Percentiles rank a stretch among this genome's conserved stretches.
phyloP scores from a whole-genome alignment of 2,329 filamentous ascomycete genomes.

The Neofusicoccum sp. region DNA sequence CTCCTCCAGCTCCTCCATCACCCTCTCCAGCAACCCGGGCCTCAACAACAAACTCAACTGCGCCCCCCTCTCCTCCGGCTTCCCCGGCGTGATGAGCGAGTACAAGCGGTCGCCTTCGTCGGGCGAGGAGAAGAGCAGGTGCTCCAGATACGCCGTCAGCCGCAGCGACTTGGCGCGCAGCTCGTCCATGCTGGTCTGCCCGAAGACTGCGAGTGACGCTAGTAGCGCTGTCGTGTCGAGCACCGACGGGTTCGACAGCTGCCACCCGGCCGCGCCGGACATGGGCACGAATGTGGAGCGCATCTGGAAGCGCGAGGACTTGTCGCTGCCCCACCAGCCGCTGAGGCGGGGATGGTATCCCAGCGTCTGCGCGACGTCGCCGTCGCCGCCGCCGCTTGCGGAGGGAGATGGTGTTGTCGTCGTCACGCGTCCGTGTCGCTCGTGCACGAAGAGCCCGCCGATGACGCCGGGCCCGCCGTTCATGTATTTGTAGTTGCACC shows the following conservation, averaged over 20 bases:
- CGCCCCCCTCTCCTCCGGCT: constrained; percentile 67
- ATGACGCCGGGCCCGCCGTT: constrained; percentile 83
- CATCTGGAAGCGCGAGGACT: constrained; percentile 76
- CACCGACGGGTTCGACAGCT: constrained; percentile 80
- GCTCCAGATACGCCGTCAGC: constrained; percentile 74
- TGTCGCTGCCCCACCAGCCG: constrained; percentile 88
- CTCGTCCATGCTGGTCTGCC: constrained; percentile 65
- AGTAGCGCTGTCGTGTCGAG: constrained; percentile 74
- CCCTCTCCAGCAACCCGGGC: constrained; percentile 66
- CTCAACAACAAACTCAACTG: constrained; percentile 74
- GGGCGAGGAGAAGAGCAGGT: constrained; percentile 51
- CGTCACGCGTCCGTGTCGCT: constrained; percentile 63
- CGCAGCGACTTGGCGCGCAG: constrained; percentile 69
- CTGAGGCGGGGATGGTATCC: constrained; percentile 65
- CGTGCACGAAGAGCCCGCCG: constrained; percentile 77
- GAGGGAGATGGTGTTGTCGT: neutral
- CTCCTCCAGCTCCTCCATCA: constrained; percentile 63
- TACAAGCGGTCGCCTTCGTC: constrained; percentile 35
- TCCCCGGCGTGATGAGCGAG: constrained; percentile 65
- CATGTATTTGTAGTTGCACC: constrained; percentile 95
- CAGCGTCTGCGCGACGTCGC: constrained; percentile 27
- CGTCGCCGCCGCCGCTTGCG: constrained; percentile 29
- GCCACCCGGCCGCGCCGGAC: constrained; percentile 74
- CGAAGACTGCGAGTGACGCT: constrained; percentile 72
- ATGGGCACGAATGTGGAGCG: constrained; percentile 76